Base-by-base conservation (phyloP, 2,329 filamentous ascomycete genomes). In the Cadophora gregata region DNA sequence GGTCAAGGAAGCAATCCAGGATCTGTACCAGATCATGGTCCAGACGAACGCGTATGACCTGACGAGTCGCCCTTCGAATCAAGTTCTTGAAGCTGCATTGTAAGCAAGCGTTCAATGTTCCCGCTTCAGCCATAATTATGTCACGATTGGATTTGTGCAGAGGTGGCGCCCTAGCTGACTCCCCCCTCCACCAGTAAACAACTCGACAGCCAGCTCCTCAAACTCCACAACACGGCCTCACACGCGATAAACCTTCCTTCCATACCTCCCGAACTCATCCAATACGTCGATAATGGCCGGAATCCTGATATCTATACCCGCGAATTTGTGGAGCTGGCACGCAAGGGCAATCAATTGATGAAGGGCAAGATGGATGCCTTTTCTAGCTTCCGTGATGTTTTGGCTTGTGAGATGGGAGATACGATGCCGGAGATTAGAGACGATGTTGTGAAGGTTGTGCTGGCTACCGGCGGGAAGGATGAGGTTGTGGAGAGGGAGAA, bases 291-390 rank as follows among this genome's bases (percentile, higher is more conserved):
- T 77, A 86, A 87, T 75, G 88, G 89, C 53, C 87, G 89, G 60
- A 91, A 91, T 80, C 89, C 89, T 2, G 89, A 91, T 78, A 91
- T 91, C 72, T 91, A 91, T 81, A 91, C 89, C 63, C 83, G 89
- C 74, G 89, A 91, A 80, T 91, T 91, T 74, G 88, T 91, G 74
- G 89, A 91, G 84, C 82, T 89, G 62, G 88, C 89, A 27, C 81
- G 88, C 63, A 82, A 88, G 56, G 82, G 85, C 48, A 91, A 91
- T 80, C 89, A 91, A 82, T 80, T 89, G 68, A 84, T 89, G 80
- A 83, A 85, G 72, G 89, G 89, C 64, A 91, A 90, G 81, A 81
- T 84, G 78, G 77, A 79, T 73, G 88, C 88, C 42, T 91, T 90
- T 75, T 81, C 77, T 12, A 73, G 78, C 33, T 90, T 91, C 75